Evolutionary conservation across 2,329 filamentous ascomycete genomes (phyloP).

Genomic region (Aureobasidium sp.): DNA sequence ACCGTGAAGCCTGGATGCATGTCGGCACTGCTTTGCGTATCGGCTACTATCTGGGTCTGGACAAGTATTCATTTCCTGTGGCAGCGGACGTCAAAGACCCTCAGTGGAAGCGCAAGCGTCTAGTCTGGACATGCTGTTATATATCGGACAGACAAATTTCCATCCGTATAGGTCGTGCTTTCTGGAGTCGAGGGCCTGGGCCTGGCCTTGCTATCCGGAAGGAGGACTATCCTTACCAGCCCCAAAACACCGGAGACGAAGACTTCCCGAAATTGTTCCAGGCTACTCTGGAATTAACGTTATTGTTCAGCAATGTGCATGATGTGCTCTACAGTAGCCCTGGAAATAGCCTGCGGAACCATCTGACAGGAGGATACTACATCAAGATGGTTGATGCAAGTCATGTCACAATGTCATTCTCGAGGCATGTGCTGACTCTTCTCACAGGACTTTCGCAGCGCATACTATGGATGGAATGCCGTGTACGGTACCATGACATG

Average conservation of each 20-base stretch:
- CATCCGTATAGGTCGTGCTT: constrained; percentile 63
- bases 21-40: constrained; percentile 63
- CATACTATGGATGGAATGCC: constrained; percentile 64
- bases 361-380: constrained; percentile 60
- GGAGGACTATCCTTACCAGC: constrained; percentile 60
- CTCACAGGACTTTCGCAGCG: constrained; percentile 54
- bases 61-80: constrained; percentile 59
- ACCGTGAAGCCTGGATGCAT: constrained; percentile 71
- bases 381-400: constrained; percentile 61
- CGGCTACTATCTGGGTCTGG: constrained; percentile 63
- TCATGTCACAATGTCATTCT: neutral
- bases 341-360: constrained; percentile 61
- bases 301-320: constrained; percentile 67
- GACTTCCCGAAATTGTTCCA: constrained; percentile 64
- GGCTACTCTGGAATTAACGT: constrained; percentile 62
- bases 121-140: constrained; percentile 64
- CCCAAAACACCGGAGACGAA: constrained; percentile 52
- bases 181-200: constrained; percentile 66
- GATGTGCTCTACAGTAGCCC: constrained; percentile 67
- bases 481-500: constrained; percentile 62
- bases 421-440: neutral
- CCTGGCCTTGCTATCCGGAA: constrained; percentile 58
- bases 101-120: constrained; percentile 54
- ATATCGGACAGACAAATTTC: constrained; percentile 63
- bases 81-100: constrained; percentile 53